Conservation (phyloP, 2,329 filamentous ascomycete species). For the Rhynchosporium graminicola region DNA sequence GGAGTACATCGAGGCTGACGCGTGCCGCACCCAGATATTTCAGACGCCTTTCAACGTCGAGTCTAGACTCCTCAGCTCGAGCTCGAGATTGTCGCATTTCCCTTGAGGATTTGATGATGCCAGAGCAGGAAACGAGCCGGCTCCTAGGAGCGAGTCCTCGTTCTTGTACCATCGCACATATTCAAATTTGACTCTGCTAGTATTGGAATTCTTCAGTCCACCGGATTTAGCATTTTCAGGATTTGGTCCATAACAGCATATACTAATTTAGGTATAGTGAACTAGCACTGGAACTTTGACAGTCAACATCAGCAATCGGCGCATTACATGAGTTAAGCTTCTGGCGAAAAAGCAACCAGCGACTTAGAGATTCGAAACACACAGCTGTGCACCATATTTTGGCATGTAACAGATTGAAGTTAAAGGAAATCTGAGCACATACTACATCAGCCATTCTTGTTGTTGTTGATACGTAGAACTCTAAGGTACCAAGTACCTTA, state of each 20-base stretch:
- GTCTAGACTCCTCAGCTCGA: constrained; percentile 2
- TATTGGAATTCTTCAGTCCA: background rate
- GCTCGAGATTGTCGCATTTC: background rate
- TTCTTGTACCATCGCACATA: background rate
- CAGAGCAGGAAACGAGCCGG: background rate
- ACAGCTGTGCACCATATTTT: background rate
- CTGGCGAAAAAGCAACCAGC: background rate
- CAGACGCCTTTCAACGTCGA: constrained; percentile 5
- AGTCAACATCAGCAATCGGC: background rate
- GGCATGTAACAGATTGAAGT: background rate
- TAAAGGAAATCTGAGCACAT: background rate
- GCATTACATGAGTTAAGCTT: constrained; percentile 4
- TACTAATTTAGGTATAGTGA: background rate
- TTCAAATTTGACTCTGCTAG: constrained; percentile 1
- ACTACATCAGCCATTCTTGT: constrained; percentile 1
- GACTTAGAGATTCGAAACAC: background rate
- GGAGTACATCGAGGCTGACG: background rate
- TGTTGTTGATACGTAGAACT: constrained; percentile 1
- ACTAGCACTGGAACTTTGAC: background rate
- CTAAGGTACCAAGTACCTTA: background rate
- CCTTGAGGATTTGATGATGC: background rate
- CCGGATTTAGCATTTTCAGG: background rate
- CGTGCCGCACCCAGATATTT: background rate
- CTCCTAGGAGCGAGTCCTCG: background rate
- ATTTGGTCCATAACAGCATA: background rate